Evolutionary conservation across 805 yeast species (phyloP), one percentile per base, ranked within the genome.

Genomic region (Allodekkera sacchari): DNA sequence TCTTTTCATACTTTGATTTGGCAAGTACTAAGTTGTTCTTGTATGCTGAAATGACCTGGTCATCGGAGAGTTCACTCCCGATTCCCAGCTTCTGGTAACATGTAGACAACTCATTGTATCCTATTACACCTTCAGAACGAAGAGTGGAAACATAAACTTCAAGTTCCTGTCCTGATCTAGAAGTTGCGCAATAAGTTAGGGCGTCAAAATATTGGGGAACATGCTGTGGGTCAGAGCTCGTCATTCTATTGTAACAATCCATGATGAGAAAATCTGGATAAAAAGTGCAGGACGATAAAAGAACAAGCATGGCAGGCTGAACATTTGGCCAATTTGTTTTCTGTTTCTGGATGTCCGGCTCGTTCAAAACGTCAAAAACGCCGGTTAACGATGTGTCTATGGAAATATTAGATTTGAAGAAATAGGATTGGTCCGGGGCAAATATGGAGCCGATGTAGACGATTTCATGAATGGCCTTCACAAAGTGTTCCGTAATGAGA

Each of bases 181-280:
- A 42, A n/a, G 67, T 63, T 0, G 80, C 68, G 23, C 79, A 58
- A 24, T 55, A 65, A 6, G 53, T 57, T 21, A 81, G 49, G 0
- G 79, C 69, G 48, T 81, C 87, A 42, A 73, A 67, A 41, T 77
- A 78, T 21, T 58, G 50, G 1, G 81, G 74, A 2, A 48, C 39
- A 28, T 64, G 57, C 0, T 41, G 48, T 0, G 70, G 64, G 47
- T 79, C 83, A 30, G 60, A 35, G 0, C 38, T 31, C 4, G 50
- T 43, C 33, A 66, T 62, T 0, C 51, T 47, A 14, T 66, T 62
- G 45, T 68, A 81, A 24, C 72, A 62, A 13, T 57, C 55, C 10
- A 64, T 60, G 9, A 81, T 57, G 20, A 61, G 50, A 12, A 63
- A 59, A 38, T 74, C 80, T 17, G 61, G 43, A 45, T 73, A 76